phyloP scores from a whole-genome alignment of 2,329 filamentous ascomycete species.

The Ascochyta fabae region DNA sequence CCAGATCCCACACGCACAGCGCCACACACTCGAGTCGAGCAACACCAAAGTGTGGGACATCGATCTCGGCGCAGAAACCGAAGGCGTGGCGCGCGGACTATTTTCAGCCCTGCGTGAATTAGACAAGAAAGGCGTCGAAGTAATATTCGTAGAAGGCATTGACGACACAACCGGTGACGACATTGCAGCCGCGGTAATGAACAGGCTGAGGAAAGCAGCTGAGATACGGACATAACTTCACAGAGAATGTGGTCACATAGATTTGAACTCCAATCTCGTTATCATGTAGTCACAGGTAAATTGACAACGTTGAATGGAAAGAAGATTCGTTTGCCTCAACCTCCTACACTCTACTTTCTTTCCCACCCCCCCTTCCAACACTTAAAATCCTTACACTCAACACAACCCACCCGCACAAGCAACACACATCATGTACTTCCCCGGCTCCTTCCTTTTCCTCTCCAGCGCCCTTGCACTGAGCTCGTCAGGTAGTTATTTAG shows the following conservation, averaged over 20 bases:
- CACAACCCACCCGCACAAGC: not conserved
- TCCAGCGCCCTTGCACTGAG: not conserved
- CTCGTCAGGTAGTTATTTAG: too few species aligned
- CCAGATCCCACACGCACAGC: slow-evolving; percentile 39
- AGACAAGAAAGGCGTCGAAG: slow-evolving; percentile 77
- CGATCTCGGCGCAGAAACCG: slow-evolving; percentile 71
- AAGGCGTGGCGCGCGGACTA: slow-evolving; percentile 80
- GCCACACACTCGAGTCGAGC: slow-evolving; percentile 18
- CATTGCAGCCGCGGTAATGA: slow-evolving; percentile 74
- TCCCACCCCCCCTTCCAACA: too few species aligned
- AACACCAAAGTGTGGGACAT: slow-evolving; percentile 66
- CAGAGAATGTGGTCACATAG: too few species aligned
- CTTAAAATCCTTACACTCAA: too few species aligned
- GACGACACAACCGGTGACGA: slow-evolving; percentile 71
- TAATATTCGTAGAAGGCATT: slow-evolving; percentile 92
- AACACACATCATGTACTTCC: not conserved
- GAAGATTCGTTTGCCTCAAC: too few species aligned
- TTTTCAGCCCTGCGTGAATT: slow-evolving; percentile 88
- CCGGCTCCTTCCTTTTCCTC: not conserved
- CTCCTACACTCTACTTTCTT: too few species aligned
- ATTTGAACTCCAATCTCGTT: too few species aligned
- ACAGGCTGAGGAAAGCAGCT: slow-evolving; percentile 58
- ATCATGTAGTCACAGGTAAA: not conserved
- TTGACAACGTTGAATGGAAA: not conserved
- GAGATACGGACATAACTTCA: slow-evolving; percentile 26